phyloP scores from a whole-genome alignment of 805 yeast genomes.

The Candida sithepensis region DNA sequence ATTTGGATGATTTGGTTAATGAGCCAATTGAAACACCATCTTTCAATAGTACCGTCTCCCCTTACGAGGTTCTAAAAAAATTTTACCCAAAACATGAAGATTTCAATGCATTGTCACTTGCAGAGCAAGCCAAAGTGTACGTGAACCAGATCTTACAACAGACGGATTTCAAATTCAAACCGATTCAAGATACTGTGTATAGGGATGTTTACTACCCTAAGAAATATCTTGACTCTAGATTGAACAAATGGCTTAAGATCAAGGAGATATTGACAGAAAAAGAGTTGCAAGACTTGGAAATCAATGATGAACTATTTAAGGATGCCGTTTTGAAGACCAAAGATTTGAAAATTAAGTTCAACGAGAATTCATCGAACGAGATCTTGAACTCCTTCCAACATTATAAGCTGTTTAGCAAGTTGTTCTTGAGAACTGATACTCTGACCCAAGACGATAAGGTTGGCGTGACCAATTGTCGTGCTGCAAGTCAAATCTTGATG shows the following conservation, averaged over 20 bases:
- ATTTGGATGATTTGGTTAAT: conserved; percentile 27
- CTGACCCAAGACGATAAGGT: conserved; percentile 4
- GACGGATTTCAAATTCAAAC: conserved; percentile 23
- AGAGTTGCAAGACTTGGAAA: conserved; percentile 20
- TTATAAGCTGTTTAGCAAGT: conserved; percentile 23
- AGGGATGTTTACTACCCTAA: conserved; percentile 28
- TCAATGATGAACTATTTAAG: conserved; percentile 24
- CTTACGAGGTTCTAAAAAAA: conserved; percentile 18
- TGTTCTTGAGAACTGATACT: conserved; percentile 17
- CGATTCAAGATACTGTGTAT: conserved; percentile 27
- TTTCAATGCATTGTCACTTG: conserved; percentile 10
- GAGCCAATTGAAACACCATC: conserved; percentile 25
- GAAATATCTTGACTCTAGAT: conserved; percentile 24
- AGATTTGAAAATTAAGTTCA: conserved; percentile 20
- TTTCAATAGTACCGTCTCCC: conserved; percentile 21
- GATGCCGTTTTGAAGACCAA: conserved; percentile 16
- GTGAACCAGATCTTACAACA: conserved; percentile 16
- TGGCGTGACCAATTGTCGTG: conserved; percentile 12
- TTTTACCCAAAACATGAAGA: conserved; percentile 13
- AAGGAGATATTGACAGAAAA: conserved; percentile 21
- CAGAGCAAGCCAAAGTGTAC: conserved; percentile 19
- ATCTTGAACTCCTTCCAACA: conserved; percentile 24
- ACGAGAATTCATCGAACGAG: conserved; percentile 23
- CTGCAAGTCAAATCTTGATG: conserved; percentile 27
- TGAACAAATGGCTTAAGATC: conserved; percentile 27